phyloP scores from a whole-genome alignment of 2,329 filamentous ascomycete genomes.

The Cladosporium sp. region DNA sequence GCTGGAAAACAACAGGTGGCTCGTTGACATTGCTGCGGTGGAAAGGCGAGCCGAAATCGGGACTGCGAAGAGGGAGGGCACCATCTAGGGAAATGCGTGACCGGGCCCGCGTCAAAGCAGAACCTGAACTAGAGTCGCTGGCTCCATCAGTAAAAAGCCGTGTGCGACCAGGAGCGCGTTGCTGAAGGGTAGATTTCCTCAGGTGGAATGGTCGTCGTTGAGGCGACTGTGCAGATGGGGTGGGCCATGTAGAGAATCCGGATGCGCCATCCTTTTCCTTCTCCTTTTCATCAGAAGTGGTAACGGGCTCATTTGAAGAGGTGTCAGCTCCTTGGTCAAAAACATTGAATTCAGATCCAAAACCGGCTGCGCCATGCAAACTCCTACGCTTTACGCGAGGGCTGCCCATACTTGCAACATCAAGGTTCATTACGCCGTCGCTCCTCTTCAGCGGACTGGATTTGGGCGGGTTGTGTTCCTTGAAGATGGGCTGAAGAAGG shows the following conservation, averaged over 20 bases:
- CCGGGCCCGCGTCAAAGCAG: constrained; percentile 35
- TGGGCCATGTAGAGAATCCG: constrained; percentile 28
- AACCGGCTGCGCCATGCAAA: constrained; percentile 67
- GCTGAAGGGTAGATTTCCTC: constrained; percentile 80
- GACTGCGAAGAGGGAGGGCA: constrained; percentile 60
- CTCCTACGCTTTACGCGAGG: constrained; percentile 78
- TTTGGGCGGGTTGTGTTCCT: constrained; percentile 50
- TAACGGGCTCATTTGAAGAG: constrained; percentile 22
- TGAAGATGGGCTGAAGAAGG: constrained; percentile 36
- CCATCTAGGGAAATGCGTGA: constrained; percentile 75
- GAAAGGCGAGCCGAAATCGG: constrained; percentile 61
- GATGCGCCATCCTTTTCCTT: constrained; percentile 22
- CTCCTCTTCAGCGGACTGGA: constrained; percentile 87
- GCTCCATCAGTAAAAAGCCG: constrained; percentile 35
- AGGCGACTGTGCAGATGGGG: constrained; percentile 21
- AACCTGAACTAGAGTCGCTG: constrained; percentile 17
- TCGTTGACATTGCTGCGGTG: constrained; percentile 55
- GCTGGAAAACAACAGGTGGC: constrained; percentile 48
- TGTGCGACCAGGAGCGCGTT: constrained; percentile 54
- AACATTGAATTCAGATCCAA: constrained; percentile 64
- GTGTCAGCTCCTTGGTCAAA: constrained; percentile 58
- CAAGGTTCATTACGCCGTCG: constrained; percentile 83
- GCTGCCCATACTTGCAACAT: constrained; percentile 71
- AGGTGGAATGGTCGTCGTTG: constrained; percentile 42
- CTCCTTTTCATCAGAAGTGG: constrained; percentile 26